These are phyloP conservation scores for Lepidium aucheri DNA, from an alignment of 345 rosid genomes.

Conservation along the genomic window DNA sequence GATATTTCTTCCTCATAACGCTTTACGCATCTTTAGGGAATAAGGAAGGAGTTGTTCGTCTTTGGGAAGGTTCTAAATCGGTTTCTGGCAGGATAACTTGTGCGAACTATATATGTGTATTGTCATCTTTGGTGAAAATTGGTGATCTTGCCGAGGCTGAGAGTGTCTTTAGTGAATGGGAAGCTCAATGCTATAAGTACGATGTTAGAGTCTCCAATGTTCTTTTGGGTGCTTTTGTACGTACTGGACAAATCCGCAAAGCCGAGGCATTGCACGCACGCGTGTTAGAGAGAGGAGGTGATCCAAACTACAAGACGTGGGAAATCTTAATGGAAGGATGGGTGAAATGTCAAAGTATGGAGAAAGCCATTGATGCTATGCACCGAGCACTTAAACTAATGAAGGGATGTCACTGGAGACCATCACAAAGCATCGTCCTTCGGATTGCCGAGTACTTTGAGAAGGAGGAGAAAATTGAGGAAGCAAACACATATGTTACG, in stretches of 20 bases:
- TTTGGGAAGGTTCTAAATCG: slow-evolving; percentile 42
- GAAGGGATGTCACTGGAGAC: slow-evolving; percentile 50
- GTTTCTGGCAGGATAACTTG: slow-evolving; percentile 42
- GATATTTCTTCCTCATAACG: slow-evolving; percentile 46
- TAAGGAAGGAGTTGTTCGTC: slow-evolving; percentile 37
- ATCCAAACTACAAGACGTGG: slow-evolving; percentile 73
- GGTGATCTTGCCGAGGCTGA: slow-evolving; percentile 38
- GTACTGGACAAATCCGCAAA: slow-evolving; percentile 33
- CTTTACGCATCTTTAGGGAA: slow-evolving; percentile 33
- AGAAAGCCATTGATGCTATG: slow-evolving; percentile 51
- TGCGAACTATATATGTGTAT: slow-evolving; percentile 43
- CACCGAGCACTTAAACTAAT: slow-evolving; percentile 33
- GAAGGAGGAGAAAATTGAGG: slow-evolving; percentile 38
- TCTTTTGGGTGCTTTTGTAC: slow-evolving; percentile 46
- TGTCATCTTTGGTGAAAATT: slow-evolving; percentile 42
- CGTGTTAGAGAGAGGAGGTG: slow-evolving; percentile 45
- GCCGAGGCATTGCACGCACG: slow-evolving; percentile 40
- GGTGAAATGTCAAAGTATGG: slow-evolving; percentile 41
- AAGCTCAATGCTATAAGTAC: slow-evolving; percentile 31
- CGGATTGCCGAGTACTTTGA: slow-evolving; percentile 43
- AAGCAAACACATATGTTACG: slow-evolving; percentile 37
- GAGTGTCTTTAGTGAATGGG: slow-evolving; percentile 45
- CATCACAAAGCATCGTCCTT: slow-evolving; percentile 32
- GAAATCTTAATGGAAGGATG: slow-evolving; percentile 63
- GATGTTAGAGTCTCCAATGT: slow-evolving; percentile 55